Percentiles rank a stretch among this genome's conserved stretches.
phyloP scores from a whole-genome alignment of 371 early-diverging fungal genomes.

The Mucor velutinosus region DNA sequence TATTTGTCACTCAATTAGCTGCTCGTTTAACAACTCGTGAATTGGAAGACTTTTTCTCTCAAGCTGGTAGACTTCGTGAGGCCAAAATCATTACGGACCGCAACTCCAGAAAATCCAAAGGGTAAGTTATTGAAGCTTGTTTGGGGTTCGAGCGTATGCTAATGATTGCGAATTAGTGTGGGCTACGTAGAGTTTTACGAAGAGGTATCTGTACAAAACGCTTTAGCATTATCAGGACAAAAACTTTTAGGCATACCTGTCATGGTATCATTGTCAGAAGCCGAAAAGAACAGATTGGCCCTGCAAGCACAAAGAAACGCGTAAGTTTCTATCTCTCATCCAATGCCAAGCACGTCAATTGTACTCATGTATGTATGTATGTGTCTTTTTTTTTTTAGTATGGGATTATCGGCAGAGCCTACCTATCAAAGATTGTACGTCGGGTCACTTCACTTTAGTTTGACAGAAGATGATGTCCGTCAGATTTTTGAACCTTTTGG shows the following conservation, averaged over 20 bases:
- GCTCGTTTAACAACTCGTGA: slow-evolving; percentile 79
- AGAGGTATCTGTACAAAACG: slow-evolving; percentile 79
- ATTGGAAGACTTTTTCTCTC: slow-evolving; percentile 85
- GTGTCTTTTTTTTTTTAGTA: slow-evolving; percentile 11
- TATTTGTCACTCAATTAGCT: slow-evolving; percentile 93
- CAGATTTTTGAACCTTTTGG: slow-evolving; percentile 90
- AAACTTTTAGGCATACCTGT: slow-evolving; percentile 95
- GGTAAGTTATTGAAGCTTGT: slow-evolving; percentile 56
- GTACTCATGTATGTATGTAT: neutral
- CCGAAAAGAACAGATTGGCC: slow-evolving; percentile 89
- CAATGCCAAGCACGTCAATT: neutral
- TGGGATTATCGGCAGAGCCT: slow-evolving; percentile 43
- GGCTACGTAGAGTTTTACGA: slow-evolving; percentile 96
- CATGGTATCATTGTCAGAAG: slow-evolving; percentile 88
- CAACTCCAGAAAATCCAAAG: slow-evolving; percentile 88
- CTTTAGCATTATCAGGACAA: slow-evolving; percentile 84
- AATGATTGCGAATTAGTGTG: slow-evolving; percentile 39
- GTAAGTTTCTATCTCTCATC: slow-evolving; percentile 35
- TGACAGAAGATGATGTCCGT: slow-evolving; percentile 84
- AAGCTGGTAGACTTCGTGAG: slow-evolving; percentile 87
- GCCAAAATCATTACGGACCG: slow-evolving; percentile 89
- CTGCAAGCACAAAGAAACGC: slow-evolving; percentile 55
- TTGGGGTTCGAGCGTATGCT: neutral
- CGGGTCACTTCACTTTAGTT: slow-evolving; percentile 78
- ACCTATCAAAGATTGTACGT: slow-evolving; percentile 78